These are phyloP conservation scores for Teunomyces gatunensis DNA, from an alignment of 805 yeast genomes.

Conservation along the genomic window DNA sequence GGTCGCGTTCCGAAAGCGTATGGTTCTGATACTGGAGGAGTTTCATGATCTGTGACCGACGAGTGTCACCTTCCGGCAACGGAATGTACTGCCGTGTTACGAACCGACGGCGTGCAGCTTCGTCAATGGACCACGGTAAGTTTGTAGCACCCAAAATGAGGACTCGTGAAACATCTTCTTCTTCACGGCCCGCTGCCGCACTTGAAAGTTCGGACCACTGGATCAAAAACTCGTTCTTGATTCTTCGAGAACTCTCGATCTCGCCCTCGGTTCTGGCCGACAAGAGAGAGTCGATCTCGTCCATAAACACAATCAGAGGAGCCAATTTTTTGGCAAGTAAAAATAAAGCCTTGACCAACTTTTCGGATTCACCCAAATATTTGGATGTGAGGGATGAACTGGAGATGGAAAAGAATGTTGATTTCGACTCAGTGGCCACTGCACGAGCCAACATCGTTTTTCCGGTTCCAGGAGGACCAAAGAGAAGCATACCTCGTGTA, in stretches of 20 bases:
- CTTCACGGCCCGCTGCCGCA: constrained; percentile 72
- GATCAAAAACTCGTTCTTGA: constrained; percentile 87
- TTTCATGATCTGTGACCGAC: constrained; percentile 66
- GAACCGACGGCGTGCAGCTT: constrained; percentile 92
- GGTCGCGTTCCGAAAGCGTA: constrained; percentile 62
- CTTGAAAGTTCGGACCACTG: constrained; percentile 93
- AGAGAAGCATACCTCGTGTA: constrained; percentile 90
- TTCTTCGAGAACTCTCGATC: constrained; percentile 84
- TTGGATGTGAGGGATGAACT: constrained; percentile 89
- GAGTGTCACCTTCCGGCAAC: constrained; percentile 82
- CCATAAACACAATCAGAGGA: constrained; percentile 92
- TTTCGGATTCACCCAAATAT: constrained; percentile 90
- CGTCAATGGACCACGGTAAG: constrained; percentile 96
- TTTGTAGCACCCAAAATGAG: constrained; percentile 93
- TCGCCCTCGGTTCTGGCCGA: constrained; percentile 76
- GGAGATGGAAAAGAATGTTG: constrained; percentile 88
- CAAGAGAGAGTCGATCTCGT: constrained; percentile 89
- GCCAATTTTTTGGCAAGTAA: constrained; percentile 79
- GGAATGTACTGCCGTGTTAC: constrained; percentile 92
- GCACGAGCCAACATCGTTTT: constrained; percentile 97
- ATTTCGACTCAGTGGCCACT: constrained; percentile 91
- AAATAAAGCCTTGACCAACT: constrained; percentile 85
- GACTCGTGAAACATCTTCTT: constrained; percentile 54
- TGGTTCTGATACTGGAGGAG: constrained; percentile 72
- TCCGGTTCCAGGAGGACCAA: constrained; percentile 99